Base-by-base conservation (phyloP, 1,139 yeast genomes). In the Hyphopichia buzzinii region DNA sequence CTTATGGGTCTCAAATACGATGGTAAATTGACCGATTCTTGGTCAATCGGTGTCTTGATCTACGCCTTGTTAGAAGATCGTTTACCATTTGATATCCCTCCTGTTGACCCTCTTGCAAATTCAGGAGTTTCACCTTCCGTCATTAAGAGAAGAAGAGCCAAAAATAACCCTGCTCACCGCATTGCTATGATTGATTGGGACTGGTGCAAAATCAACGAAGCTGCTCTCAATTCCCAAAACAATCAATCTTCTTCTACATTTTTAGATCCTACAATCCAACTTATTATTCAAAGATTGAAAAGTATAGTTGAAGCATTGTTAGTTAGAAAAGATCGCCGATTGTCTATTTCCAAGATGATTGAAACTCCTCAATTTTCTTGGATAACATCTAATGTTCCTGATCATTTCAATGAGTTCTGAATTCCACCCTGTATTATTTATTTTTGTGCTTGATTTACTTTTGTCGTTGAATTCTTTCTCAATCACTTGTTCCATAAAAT, bases 181-280 rank as follows among this genome's bases (percentile, higher is more conserved):
- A 92, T 92, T 29, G 97, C 97, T 6, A 78, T 92, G 59, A 82
- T 87, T 29, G 95, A 86, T 45, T 92, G 98, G 98, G 76, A 75
- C 29, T 92, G 97, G 97, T 71, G 55, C 44, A 46, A 48, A 4
- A 51, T 58, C 8, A 39, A 49, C n/a, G 60, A 56, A 4, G 28
- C 44, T 19, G 26, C 22, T 14, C 2, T 10, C 7, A 28, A 30
- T 15, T 15, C 29, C 7, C 5, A 12, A 10, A 15, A 14, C 8
- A 10, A 19, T 10, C 23, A 19, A 19, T 6, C 4, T 4, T 33
- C 31, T n/a, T 10, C 31, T 6, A 16, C 29, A n/a, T 4, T 11
- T 4, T 40, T 56, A 33, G 49, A 47, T 22, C 40, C 38, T 1
- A 55, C 49, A 24, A 46, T 54, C n/a, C 53, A 49, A 35, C 29